Conservation (phyloP, 306 rosid genomes). For the Castanea crenata region DNA sequence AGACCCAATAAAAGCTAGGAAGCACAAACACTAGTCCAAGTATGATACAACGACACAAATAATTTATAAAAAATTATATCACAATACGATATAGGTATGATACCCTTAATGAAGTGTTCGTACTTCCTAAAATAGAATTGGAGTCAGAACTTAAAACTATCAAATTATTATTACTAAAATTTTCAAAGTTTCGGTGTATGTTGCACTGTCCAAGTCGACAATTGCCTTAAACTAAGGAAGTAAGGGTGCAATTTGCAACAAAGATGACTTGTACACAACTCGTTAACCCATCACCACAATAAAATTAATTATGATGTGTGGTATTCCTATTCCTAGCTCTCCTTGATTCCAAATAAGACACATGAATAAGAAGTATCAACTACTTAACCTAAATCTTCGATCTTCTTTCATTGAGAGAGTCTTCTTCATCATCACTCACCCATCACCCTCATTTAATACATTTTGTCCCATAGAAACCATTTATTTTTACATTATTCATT, state of each 20-base stretch:
- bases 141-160: neutral
- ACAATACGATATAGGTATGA: too few species aligned
- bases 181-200: neutral
- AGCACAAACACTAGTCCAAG: too few species aligned
- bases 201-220: neutral
- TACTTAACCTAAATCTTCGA: neutral
- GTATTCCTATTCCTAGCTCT: neutral
- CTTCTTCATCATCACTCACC: neutral
- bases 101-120: too few species aligned
- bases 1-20: too few species aligned
- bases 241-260: slow-evolving; percentile 4
- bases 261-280: neutral
- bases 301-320: neutral
- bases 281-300: neutral
- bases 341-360: neutral
- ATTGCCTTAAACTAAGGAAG: slow-evolving; percentile 5
- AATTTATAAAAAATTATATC: too few species aligned
- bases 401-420: neutral
- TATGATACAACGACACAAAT: too few species aligned
- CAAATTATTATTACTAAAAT: neutral
- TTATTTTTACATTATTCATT: slow-evolving; percentile 24
- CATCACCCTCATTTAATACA: slow-evolving; percentile 14
- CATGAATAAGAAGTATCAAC: neutral
- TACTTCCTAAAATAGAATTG: neutral
- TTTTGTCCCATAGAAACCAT: neutral